Evolutionary conservation across 352 stramenopile species (phyloP).

Genomic region (Globisporangium ultimum): DNA sequence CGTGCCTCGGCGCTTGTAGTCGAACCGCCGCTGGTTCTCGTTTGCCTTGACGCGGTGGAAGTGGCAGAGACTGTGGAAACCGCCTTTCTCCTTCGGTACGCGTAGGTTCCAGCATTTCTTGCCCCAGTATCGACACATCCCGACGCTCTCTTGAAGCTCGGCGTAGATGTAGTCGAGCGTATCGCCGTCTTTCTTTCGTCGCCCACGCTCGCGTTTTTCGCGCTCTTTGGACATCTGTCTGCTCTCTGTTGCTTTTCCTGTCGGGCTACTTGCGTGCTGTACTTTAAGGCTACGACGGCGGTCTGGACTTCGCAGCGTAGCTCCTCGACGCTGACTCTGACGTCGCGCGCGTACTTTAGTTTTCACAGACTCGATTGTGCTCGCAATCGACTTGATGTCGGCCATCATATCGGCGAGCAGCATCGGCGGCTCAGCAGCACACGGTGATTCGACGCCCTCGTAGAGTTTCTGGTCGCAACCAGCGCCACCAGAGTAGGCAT

Average conservation of each 20-base stretch:
- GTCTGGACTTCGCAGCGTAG: no score
- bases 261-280: neutral
- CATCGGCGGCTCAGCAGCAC: neutral
- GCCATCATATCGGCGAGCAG: slow-evolving; percentile 6
- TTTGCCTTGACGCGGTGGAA: slow-evolving; percentile 24
- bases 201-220: neutral
- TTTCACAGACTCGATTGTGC: slow-evolving; percentile 9
- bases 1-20: slow-evolving; percentile 18
- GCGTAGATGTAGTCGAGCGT: slow-evolving; percentile 14
- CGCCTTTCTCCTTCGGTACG: slow-evolving; percentile 24
- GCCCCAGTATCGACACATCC: slow-evolving; percentile 19
- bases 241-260: no score
- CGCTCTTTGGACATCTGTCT: neutral
- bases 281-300: neutral
- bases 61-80: slow-evolving; percentile 25
- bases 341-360: slow-evolving; percentile 4
- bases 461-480: no score
- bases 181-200: slow-evolving; percentile 11
- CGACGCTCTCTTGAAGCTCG: slow-evolving; percentile 10
- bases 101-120: slow-evolving; percentile 19
- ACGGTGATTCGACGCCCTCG: no score
- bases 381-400: slow-evolving; percentile 7
- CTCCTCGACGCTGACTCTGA: slow-evolving; percentile 1
- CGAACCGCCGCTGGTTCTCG: slow-evolving; percentile 23
- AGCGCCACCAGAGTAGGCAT: no score